Base-by-base conservation (phyloP, 805 yeast genomes). In the Saccharomycopsis synnaedendra region DNA sequence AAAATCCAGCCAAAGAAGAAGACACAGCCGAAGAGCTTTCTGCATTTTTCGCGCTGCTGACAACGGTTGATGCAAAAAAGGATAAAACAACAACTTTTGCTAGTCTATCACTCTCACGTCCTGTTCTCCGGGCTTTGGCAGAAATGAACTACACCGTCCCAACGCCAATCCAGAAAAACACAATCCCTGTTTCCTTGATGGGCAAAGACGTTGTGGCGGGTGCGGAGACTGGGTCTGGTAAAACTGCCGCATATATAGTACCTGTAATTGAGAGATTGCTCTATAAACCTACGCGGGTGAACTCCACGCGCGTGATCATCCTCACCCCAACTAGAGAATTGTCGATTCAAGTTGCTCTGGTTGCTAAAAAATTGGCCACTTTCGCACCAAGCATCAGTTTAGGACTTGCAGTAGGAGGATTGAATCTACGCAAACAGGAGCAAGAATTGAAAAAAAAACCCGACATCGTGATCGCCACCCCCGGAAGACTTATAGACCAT, bases 191-290 rank as follows among this genome's bases (percentile, higher is more conserved):
- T 49, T 96, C 96, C 1, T 70, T 93, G 39, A 63, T 85, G 53
- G 99, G 99, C 58, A 90, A 86, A 61, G 99, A 93, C 65, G 78
- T 93, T 46, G 97, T 93, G 58, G 99, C 97, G 11, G 98, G 98
- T 72, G 99, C 99, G 39, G 96, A 85, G 34, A 93, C 99, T 4
- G 99, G 99, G 70, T 89, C 97, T 28, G 99, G 99, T 77, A 93
- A 93, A 64, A 93, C 99, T 29, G 99, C 97, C 2, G 99, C 99
- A 1, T 93, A 86, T 62, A 82, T 93, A 83, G 85, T 93, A 47
- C 98, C 98, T 5, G 81, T 93, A 19, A 78, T 93, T 52, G 98
- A 93, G 67, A 80, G 99, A 66, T 70, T 93, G 35, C 67, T 93
- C 32, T 90, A 82, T 66, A 85, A 93, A 57, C 96, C 97, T 8